phyloP scores from a whole-genome alignment of 176 grass and related monocot genomes.

The Phyllostachys edulis region DNA sequence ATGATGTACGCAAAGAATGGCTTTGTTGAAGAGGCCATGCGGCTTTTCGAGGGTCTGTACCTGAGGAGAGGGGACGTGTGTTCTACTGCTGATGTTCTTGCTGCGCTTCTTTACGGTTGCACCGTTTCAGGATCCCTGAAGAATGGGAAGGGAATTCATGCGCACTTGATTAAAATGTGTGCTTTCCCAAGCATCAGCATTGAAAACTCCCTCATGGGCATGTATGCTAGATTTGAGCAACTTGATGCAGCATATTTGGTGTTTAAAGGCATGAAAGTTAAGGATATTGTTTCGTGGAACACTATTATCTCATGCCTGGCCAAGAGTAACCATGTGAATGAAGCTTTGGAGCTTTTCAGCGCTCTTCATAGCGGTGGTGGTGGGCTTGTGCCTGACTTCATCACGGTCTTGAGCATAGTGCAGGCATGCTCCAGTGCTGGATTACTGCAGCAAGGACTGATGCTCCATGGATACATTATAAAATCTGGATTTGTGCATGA shows the following conservation, averaged over 20 bases:
- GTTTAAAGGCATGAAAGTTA: conserved; percentile 50
- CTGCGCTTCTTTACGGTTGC: conserved; percentile 44
- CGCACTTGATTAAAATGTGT: conserved; percentile 35
- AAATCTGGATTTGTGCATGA: conserved; percentile 41
- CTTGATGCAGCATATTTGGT: conserved; percentile 34
- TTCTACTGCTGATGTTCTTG: conserved; percentile 47
- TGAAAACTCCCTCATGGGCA: conserved; percentile 63
- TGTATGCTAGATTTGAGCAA: conserved; percentile 53
- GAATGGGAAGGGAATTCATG: conserved; percentile 54
- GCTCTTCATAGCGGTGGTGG: conserved; percentile 27
- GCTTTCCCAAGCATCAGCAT: conserved; percentile 48
- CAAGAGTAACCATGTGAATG: conserved; percentile 50
- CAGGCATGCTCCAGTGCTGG: conserved; percentile 55
- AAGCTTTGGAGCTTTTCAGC: conserved; percentile 50
- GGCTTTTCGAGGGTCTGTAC: conserved; percentile 34
- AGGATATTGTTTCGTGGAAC: conserved; percentile 72
- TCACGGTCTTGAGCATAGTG: conserved; percentile 54
- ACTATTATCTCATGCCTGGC: conserved; percentile 59
- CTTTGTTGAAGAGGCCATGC: conserved; percentile 35
- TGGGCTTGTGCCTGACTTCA: conserved; percentile 34
- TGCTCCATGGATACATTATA: conserved; percentile 42
- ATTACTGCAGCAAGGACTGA: conserved; percentile 46
- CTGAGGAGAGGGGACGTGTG: conserved; percentile 27
- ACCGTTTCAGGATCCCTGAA: conserved; percentile 36
- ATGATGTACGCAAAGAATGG: conserved; percentile 71